Conservation (phyloP, 179 eudicot genomes). For the Beta macrorhiza region DNA sequence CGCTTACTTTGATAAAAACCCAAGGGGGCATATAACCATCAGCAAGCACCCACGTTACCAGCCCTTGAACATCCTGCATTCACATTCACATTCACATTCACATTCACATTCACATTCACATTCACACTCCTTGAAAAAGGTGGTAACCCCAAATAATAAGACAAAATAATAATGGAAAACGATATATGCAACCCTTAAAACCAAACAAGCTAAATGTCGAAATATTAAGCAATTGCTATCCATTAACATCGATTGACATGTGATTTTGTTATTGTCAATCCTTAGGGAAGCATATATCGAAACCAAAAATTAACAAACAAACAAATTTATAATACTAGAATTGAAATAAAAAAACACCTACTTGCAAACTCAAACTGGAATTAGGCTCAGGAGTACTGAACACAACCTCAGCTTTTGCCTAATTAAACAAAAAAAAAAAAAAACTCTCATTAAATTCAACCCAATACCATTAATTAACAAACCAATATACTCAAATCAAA, state of each 20-base stretch:
- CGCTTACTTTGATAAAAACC: conserved; percentile 72
- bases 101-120: background rate
- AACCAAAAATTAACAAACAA: background rate
- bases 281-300: no score
- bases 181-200: no score
- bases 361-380: conserved; percentile 69
- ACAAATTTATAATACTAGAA: background rate
- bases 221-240: no score
- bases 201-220: no score
- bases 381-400: conserved; percentile 62
- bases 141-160: background rate
- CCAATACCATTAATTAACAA: background rate
- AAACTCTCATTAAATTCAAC: background rate
- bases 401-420: conserved; percentile 74
- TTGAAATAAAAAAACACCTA: conserved; percentile 27
- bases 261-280: no score
- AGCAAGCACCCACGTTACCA: conserved; percentile 91
- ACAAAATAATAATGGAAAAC: no score
- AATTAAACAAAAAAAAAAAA: conserved; percentile 2
- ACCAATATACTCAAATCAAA: background rate
- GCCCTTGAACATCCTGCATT: conserved; percentile 89
- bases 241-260: no score
- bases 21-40: conserved; percentile 92
- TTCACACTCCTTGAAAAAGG: background rate
- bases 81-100: background rate